Conservation (phyloP, 2,329 filamentous ascomycete genomes). For the Diaporthe aspalathi region DNA sequence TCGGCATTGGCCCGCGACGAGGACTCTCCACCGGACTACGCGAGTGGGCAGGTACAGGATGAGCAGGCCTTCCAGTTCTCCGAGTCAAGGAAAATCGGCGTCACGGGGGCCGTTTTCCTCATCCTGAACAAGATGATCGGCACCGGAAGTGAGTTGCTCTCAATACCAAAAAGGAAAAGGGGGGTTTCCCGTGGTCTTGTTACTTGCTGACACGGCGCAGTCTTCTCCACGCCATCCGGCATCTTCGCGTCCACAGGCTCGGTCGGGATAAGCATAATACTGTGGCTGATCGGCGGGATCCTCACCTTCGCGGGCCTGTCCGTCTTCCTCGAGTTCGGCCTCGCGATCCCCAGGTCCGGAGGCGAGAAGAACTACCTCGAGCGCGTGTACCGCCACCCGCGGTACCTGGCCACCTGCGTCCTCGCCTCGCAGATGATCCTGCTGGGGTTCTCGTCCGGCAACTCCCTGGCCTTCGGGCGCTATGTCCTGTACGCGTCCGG, state of each 20-base stretch:
- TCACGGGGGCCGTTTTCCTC: slow-evolving; percentile 64
- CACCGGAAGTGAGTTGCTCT: slow-evolving; percentile 66
- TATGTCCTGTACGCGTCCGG: slow-evolving; percentile 69
- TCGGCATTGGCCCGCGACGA: not conserved
- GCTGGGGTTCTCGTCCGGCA: slow-evolving; percentile 70
- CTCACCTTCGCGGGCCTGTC: slow-evolving; percentile 69
- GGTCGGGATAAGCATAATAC: slow-evolving; percentile 57
- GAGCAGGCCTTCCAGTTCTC: slow-evolving; percentile 51
- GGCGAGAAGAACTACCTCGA: slow-evolving; percentile 77
- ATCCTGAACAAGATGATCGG: slow-evolving; percentile 71
- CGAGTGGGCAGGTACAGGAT: slow-evolving; percentile 19
- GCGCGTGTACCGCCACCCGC: slow-evolving; percentile 68
- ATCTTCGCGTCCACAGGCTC: slow-evolving; percentile 65
- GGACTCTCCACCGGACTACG: not conserved
- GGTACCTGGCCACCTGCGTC: slow-evolving; percentile 69
- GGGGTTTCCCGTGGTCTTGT: too few species aligned
- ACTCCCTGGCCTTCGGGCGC: slow-evolving; percentile 68
- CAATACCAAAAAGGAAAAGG: too few species aligned
- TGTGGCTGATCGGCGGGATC: slow-evolving; percentile 55
- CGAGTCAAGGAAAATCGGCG: slow-evolving; percentile 62
- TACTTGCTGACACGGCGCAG: not conserved
- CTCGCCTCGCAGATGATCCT: slow-evolving; percentile 71
- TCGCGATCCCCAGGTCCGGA: slow-evolving; percentile 70
- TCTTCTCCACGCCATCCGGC: slow-evolving; percentile 66
- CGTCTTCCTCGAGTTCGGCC: slow-evolving; percentile 73